Percentiles rank a stretch among this genome's conserved stretches.
These are phyloP conservation scores for Phytophthora podocarpi DNA, from an alignment of 352 stramenopile genomes.

Conservation along the genomic window DNA sequence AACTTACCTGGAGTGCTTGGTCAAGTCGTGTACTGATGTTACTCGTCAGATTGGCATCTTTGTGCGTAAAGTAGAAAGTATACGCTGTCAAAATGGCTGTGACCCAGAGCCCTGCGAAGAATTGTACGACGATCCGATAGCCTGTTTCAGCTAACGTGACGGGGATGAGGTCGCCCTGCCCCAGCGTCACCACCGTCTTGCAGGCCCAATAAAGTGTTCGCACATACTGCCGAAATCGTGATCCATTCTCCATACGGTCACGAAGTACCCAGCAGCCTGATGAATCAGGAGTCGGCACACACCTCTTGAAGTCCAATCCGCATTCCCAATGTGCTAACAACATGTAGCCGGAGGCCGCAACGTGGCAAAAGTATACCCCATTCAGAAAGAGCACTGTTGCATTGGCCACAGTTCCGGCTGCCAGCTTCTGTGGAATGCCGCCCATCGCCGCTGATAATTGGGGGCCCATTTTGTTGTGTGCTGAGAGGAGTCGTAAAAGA, in stretches of 20 bases:
- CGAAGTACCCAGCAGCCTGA: conserved; percentile 62
- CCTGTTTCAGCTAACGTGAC: conserved; percentile 56
- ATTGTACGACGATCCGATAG: conserved; percentile 69
- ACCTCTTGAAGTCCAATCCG: conserved; percentile 43
- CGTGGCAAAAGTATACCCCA: conserved; percentile 65
- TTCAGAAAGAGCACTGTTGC: conserved; percentile 46
- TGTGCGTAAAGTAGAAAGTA: conserved; percentile 75
- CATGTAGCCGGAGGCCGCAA: conserved; percentile 64
- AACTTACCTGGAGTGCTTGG: conserved; percentile 56
- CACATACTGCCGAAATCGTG: conserved; percentile 52
- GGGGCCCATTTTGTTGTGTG: conserved; percentile 8
- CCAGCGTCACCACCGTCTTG: conserved; percentile 75
- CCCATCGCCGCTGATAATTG: conserved; percentile 23
- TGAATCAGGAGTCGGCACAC: conserved; percentile 11
- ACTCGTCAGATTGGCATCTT: conserved; percentile 59
- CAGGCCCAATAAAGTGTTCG: conserved; percentile 71
- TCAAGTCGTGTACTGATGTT: conserved; percentile 69
- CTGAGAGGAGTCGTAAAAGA: conserved; percentile 24
- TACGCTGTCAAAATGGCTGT: conserved; percentile 73
- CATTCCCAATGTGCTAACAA: conserved; percentile 57
- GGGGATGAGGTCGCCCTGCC: conserved; percentile 70
- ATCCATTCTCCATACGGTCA: conserved; percentile 58
- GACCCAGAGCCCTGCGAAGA: conserved; percentile 66
- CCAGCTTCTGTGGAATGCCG: conserved; percentile 25
- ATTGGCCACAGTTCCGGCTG: conserved; percentile 41